phyloP scores from a whole-genome alignment of 345 rosid genomes.

The Linum usitatissimum region DNA sequence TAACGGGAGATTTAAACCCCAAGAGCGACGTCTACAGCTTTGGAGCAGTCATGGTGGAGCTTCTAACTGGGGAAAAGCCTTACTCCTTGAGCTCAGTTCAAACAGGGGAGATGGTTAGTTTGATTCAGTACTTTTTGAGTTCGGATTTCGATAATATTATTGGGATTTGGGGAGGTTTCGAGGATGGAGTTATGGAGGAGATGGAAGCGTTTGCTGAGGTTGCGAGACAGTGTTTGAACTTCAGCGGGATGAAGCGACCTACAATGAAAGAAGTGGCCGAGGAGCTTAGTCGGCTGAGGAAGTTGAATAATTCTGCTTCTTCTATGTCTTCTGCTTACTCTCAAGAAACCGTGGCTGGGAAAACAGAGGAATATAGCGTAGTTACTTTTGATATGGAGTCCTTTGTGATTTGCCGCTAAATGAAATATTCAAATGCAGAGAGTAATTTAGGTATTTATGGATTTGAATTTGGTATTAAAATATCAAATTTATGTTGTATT shows the following conservation, averaged over 20 bases:
- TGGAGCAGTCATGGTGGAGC: slow-evolving; percentile 26
- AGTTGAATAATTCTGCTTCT: not conserved
- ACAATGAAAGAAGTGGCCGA: slow-evolving; percentile 1
- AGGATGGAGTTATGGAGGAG: slow-evolving; percentile 14
- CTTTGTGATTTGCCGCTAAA: not conserved
- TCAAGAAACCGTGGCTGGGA: too few relatives aligned
- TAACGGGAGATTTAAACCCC: slow-evolving; percentile 16
- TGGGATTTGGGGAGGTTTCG: not conserved
- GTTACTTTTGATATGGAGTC: not conserved
- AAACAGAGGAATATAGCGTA: not conserved
- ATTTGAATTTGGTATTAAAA: too few relatives aligned
- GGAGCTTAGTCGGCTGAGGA: not conserved
- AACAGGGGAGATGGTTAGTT: slow-evolving; percentile 7
- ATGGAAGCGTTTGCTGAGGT: slow-evolving; percentile 15
- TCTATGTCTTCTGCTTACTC: too few relatives aligned
- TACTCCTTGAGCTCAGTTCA: not conserved
- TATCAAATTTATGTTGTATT: too few relatives aligned
- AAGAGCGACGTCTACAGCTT: slow-evolving; percentile 32
- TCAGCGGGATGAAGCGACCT: not conserved
- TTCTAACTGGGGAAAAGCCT: slow-evolving; percentile 22
- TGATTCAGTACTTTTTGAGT: slow-evolving; percentile 17
- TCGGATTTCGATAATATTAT: not conserved
- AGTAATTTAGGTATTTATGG: too few relatives aligned
- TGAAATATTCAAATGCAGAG: not conserved
- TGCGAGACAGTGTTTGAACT: not conserved